These are phyloP conservation scores for Chrysanthemum lavandulifolium DNA, from an alignment of 129 eudicot genomes.

Conservation along the genomic window DNA sequence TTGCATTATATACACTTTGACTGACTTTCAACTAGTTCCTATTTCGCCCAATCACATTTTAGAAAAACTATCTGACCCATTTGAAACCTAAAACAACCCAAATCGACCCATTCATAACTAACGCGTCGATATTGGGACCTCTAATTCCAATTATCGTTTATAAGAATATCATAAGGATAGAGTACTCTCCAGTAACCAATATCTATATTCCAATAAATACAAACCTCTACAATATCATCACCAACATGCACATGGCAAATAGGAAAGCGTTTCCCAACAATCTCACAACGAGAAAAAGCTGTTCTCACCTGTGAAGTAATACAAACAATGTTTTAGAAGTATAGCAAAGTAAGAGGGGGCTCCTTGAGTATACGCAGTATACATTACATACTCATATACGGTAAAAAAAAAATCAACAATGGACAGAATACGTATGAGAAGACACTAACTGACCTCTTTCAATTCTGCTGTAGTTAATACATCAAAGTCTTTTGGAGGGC, in stretches of 20 bases:
- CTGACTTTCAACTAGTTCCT: too few relatives aligned
- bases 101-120: neutral
- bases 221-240: conserved; percentile 70
- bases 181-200: neutral
- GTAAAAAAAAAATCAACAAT: neutral
- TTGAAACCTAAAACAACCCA: neutral
- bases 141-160: neutral
- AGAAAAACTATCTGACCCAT: neutral
- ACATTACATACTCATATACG: neutral
- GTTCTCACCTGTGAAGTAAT: conserved; percentile 50
- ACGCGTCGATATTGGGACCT: neutral
- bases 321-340: neutral
- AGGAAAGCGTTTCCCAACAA: conserved; percentile 75
- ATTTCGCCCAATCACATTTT: too few relatives aligned
- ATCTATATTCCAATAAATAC: conserved; percentile 18
- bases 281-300: conserved; percentile 54
- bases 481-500: conserved; percentile 82
- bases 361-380: neutral
- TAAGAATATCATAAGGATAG: neutral
- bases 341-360: neutral
- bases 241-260: conserved; percentile 80
- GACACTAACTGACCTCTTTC: conserved; percentile 51
- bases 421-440: conserved; percentile 13
- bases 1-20: too few relatives aligned
- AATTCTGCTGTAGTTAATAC: conserved; percentile 79